These are phyloP conservation scores for Fallopia convolvulus DNA, from an alignment of 148 eudicot genomes.

Conservation along the genomic window DNA sequence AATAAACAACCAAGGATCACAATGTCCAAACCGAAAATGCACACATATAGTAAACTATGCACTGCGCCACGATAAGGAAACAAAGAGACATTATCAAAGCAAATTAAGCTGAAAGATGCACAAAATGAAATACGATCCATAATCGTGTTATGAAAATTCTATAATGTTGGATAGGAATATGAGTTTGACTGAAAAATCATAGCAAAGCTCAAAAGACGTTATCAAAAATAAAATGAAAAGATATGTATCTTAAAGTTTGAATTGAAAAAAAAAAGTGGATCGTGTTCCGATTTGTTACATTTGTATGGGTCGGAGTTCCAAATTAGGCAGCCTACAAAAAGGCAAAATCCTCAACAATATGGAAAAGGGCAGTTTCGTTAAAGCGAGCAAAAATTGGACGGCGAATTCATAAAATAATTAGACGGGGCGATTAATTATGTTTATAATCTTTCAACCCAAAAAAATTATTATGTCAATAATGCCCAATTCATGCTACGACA, in stretches of 20 bases:
- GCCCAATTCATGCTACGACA: neutral
- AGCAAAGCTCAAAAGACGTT: too few species aligned
- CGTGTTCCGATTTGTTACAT: neutral
- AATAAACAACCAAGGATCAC: too few species aligned
- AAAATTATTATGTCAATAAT: neutral
- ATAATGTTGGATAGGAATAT: neutral
- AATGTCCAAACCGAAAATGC: too few species aligned
- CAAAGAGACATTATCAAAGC: too few species aligned
- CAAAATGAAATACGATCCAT: too few species aligned
- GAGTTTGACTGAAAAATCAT: neutral
- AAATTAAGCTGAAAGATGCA: too few species aligned
- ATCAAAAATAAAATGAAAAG: neutral
- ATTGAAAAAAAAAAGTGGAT: neutral
- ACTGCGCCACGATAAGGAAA: too few species aligned
- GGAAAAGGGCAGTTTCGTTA: constrained; percentile 1
- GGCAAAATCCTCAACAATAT: neutral
- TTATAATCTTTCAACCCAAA: too few species aligned
- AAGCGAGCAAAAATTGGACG: neutral
- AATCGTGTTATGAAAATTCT: too few species aligned
- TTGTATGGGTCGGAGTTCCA: neutral
- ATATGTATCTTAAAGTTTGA: neutral
- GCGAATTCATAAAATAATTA: neutral
- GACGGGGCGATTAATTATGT: too few species aligned
- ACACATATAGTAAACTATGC: too few species aligned
- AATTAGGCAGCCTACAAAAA: constrained; percentile 2